Percentiles rank a stretch among this genome's conserved stretches.
Evolutionary conservation across 129 eudicot genomes (phyloP).

Genomic region (Arctium minus): DNA sequence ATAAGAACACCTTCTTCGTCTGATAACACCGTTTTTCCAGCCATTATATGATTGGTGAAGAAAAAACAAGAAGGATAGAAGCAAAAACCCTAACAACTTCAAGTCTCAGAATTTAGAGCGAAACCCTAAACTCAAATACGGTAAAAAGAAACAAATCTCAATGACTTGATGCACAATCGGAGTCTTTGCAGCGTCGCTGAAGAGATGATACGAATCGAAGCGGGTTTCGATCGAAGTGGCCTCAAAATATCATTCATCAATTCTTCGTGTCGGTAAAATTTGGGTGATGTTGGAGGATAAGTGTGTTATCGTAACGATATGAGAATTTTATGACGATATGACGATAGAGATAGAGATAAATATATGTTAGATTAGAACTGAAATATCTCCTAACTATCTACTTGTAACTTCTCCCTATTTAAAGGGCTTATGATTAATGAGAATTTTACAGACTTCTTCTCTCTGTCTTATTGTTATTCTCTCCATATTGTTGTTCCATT

Average conservation of each 20-base stretch:
- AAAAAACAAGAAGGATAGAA: neutral
- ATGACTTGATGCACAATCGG: conserved; percentile 1
- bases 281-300: no score
- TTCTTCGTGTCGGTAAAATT: neutral
- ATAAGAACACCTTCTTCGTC: conserved; percentile 72
- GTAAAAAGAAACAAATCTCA: conserved; percentile 1
- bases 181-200: conserved; percentile 2
- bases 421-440: no score
- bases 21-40: conserved; percentile 51
- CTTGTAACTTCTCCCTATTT: no score
- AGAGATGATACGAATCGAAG: neutral
- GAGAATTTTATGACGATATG: no score
- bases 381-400: no score
- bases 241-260: neutral
- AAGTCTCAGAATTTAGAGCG: neutral
- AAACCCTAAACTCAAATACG: conserved; percentile 11
- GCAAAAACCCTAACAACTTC: conserved; percentile 13
- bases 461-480: no score
- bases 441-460: no score
- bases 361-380: no score
- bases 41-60: conserved; percentile 33
- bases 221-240: conserved; percentile 12
- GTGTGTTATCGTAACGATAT: no score
- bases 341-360: no score
- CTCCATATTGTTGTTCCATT: no score